A percentile compares a stretch with the other conserved stretches of the same genome.
phyloP scores from a whole-genome alignment of 805 yeast species.

The Ogataea populi-albae region DNA sequence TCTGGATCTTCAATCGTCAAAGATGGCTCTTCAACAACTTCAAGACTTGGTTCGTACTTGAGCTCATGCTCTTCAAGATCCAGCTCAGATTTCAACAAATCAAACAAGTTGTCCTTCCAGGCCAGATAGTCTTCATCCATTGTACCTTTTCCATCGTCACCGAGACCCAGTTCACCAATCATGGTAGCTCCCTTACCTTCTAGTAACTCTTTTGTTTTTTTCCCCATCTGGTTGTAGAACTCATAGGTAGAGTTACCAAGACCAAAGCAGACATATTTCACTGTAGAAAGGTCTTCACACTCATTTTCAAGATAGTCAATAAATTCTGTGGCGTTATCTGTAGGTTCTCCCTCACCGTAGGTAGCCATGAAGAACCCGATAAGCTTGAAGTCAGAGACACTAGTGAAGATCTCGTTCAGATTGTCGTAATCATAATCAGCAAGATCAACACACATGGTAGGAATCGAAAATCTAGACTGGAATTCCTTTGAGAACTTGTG shows the following conservation, averaged over 20 bases:
- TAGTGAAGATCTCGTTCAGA: conserved; percentile 58
- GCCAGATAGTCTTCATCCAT: conserved; percentile 92
- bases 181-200: conserved; percentile 68
- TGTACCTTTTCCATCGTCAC: conserved; percentile 93
- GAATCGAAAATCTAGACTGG: conserved; percentile 73
- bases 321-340: conserved; percentile 87
- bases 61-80: conserved; percentile 78
- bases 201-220: conserved; percentile 49
- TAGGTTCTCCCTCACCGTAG: conserved; percentile 98
- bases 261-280: conserved; percentile 79
- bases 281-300: conserved; percentile 49
- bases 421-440: conserved; percentile 86
- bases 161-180: conserved; percentile 79
- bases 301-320: conserved; percentile 65
- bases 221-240: conserved; percentile 81
- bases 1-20: conserved; percentile 30
- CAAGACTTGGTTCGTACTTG: conserved; percentile 68
- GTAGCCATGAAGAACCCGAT: conserved; percentile 76
- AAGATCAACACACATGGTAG: conserved; percentile 81
- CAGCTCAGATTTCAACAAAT: conserved; percentile 58
- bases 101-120: conserved; percentile 84
- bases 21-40: conserved; percentile 38
- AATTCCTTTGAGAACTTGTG: conserved; percentile 87
- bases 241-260: conserved; percentile 95
- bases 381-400: conserved; percentile 52